Base-by-base conservation (phyloP, 225 moss, liverwort and hornwort species). In the Straminergon stramineum region DNA sequence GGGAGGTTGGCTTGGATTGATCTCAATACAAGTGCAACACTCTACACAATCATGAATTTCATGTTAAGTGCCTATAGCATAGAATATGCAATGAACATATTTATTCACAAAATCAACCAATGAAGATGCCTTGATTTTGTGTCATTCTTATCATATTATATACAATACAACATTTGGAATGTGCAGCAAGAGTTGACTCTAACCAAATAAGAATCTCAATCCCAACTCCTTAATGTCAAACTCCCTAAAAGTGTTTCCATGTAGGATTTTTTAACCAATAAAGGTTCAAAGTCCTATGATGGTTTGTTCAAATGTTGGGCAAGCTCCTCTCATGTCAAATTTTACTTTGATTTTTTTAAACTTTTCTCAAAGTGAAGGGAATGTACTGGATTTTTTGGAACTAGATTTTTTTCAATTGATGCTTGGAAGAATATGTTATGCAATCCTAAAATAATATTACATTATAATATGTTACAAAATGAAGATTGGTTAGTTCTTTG, bases 311-410 rank as follows among this genome's bases (percentile, higher is more conserved):
- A 15, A 28, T 43, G 7, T 43, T 0, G 9, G 17, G 4, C 10
- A 43, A 43, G 43, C 43, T 43, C 11, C 10, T 45, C 10, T 45
- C 30, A 28, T 17, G 6, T 74, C 30, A 74, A 73, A 15, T 73
- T 5, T 27, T 43, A 27, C 9, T 27, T 27, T 71, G 3, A 26
- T 1, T 41, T 41, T 43, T 43, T 73, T 5, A 15, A 71, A 27
- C 1, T 20, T 22, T 23, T 43, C 3, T 73, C 15, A 9, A 27
- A 71, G 5, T 7, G 0, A 71, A 73, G 2, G 3, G 0, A 27
- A 74, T 28, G 10, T 45, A 74, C 1, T 16, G 43, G 3, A 74
- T 28, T 74, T 45, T 3, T 27, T 9, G 15, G 27, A 43, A 28
- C 1, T 3, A 17, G 12, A 73, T 9, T 10, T 43, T 43, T 16